A percentile compares a stretch with the other conserved stretches of the same genome.
Conservation (phyloP, 2,329 filamentous ascomycete species). For the Elsinoe batatas region DNA sequence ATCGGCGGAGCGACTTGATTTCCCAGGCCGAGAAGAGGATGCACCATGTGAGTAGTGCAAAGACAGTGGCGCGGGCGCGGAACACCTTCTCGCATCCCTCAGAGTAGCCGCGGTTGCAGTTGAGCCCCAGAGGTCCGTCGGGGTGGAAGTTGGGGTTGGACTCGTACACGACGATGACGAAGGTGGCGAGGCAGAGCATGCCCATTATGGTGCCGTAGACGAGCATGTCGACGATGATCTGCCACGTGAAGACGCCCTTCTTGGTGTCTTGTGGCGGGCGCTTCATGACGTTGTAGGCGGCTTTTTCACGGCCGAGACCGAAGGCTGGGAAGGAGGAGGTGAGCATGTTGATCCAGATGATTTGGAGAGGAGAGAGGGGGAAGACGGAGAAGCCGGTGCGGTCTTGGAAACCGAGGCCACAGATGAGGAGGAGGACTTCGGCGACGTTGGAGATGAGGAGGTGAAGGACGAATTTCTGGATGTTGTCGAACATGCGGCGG, state of each 20-base stretch:
- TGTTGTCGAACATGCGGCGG: constrained; percentile 38
- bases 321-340: constrained; percentile 40
- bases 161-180: constrained; percentile 36
- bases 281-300: constrained; percentile 37
- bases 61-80: constrained; percentile 37
- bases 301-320: constrained; percentile 38
- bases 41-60: constrained; percentile 35
- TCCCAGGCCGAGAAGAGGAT: constrained; percentile 40
- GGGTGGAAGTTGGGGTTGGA: constrained; percentile 21
- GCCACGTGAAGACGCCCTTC: constrained; percentile 36
- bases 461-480: constrained; percentile 40
- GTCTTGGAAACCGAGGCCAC: constrained; percentile 39
- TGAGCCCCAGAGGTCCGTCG: constrained; percentile 33
- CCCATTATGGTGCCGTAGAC: constrained; percentile 41
- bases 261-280: constrained; percentile 35
- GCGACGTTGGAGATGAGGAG: constrained; percentile 40
- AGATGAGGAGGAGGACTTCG: constrained; percentile 38
- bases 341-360: constrained; percentile 40
- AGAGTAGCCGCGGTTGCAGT: constrained; percentile 38
- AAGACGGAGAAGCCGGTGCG: constrained; percentile 34
- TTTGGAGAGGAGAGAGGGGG: constrained; percentile 38
- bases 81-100: constrained; percentile 34
- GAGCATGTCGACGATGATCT: constrained; percentile 40
- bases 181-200: constrained; percentile 35
- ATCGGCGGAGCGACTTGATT: constrained; percentile 36